Base-by-base conservation (phyloP, 176 grass and related monocot species). In the Aegilops tauschii region DNA sequence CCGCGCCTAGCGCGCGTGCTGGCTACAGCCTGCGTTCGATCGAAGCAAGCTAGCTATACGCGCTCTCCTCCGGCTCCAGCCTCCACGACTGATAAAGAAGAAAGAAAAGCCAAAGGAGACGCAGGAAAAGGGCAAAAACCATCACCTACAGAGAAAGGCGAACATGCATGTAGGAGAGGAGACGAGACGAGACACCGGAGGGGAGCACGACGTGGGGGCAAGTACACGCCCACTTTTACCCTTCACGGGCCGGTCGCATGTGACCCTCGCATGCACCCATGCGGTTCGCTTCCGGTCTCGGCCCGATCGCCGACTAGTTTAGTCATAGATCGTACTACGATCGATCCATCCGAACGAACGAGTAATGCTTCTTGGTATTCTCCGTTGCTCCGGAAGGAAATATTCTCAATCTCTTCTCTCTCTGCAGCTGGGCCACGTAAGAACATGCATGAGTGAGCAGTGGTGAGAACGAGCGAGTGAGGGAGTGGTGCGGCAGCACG, bases 191-290 rank as follows among this genome's bases (percentile, higher is more conserved):
- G 9, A 11, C 17, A 37, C 23, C 23, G 23, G 23, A 25, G 23
- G 23, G 34, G 66, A 11, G 54, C 13, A 63, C n/a, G 66, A 89
- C 88, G 82, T 89, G 88, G 82, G 13, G 3, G 44, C 87, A 61
- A 85, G 82, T 80, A 67, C 44, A 30, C 11, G 34, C 0, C 32
- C 44, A 35, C 80, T 61, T 36, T 85, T 21, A 67, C 87, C 36
- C 39, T n/a, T 36, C 28, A 32, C 31, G 73, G 42, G n/a, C 68
- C 37, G 39, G 5, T 7, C 23, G 45, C 80, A 84, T 84, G 76
- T 89, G 73, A 88, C 73, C 87, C 61, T 18, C 81, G 29, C 82
- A 20, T 59, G 11, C 52, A 18, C 0, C 56, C 56, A 59, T 21
- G 18, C 56, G 54, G 1, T 3, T 21, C 71, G 40, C 12, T 47